Base-by-base conservation (phyloP, 441 rosid species). In the Mallotus repandus region DNA sequence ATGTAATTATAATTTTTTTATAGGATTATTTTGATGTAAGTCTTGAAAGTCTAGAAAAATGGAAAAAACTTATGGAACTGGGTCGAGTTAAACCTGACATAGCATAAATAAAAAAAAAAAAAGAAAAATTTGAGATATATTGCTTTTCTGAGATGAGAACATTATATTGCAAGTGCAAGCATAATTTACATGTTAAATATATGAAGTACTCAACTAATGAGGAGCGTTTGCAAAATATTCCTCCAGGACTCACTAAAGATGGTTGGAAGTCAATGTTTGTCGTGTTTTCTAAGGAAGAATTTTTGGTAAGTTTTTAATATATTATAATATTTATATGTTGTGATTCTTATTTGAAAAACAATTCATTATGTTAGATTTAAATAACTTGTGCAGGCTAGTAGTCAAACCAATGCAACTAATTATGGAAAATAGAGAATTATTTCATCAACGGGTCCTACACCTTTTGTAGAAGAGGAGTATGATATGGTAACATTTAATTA, bases 11-110 rank as follows among this genome's bases (percentile, higher is more conserved):
- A 46, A 46, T 46, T 32, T 12, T 62, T 15, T 16, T 15, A 9
- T 12, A 63, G 49, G 67, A 63, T 19, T 63, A 63, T 63, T 63
- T 63, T 43, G 67, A 38, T 35, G 50, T 63, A 5, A 63, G 67
- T 32, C 9, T 16, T 9, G 67, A 63, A 14, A 63, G 50, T 32
- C 67, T 12, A 9, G 9, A 5, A 25, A 25, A 25, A 25, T 25
- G 29, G 29, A 25, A 25, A 25, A 25, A 25, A 25, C 29, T 0
- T 25, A 1, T 0, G 29, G 29, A 25, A 25, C 0, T 25, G 29
- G 29, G 29, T 25, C 29, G 29, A 25, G 29, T 25, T 1, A 25
- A 25, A 25, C 29, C 29, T 25, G 29, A 25, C 29, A 25, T 1
- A 25, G 29, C 29, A 25, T 0, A 25, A 25, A 25, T 25, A 25